Evolutionary conservation across 441 rosid genomes (phyloP).

Genomic region (Biscutella laevigata): DNA sequence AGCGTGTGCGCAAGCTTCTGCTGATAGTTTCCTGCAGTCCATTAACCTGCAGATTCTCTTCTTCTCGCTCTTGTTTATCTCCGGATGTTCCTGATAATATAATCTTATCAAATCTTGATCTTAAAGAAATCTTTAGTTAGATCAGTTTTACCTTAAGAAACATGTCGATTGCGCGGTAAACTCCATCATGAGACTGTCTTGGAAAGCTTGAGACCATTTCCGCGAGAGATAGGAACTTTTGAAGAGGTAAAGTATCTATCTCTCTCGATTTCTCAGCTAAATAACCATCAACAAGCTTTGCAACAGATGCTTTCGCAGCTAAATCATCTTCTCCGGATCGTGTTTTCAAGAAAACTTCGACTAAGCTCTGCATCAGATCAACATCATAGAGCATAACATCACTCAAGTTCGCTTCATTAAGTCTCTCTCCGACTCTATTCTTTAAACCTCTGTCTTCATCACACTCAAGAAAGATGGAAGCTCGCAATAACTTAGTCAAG

Average conservation of each 20-base stretch:
- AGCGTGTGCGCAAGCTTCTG: slow-evolving; percentile 50
- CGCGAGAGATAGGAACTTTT: slow-evolving; percentile 50
- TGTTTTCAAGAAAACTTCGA: slow-evolving; percentile 43
- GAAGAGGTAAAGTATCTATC: slow-evolving; percentile 42
- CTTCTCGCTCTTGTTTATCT: slow-evolving; percentile 49
- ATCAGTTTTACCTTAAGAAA: slow-evolving; percentile 59
- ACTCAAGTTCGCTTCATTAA: slow-evolving; percentile 46
- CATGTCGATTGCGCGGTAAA: slow-evolving; percentile 81
- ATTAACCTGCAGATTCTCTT: slow-evolving; percentile 52
- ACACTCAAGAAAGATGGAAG: slow-evolving; percentile 56
- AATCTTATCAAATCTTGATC: neutral
- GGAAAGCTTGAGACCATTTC: slow-evolving; percentile 57
- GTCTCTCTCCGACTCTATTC: slow-evolving; percentile 50
- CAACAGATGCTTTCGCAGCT: slow-evolving; percentile 39
- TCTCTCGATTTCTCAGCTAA: slow-evolving; percentile 76
- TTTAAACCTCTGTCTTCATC: slow-evolving; percentile 49
- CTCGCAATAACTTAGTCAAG: slow-evolving; percentile 62
- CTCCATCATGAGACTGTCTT: slow-evolving; percentile 65
- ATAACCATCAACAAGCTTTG: slow-evolving; percentile 65
- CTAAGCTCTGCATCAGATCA: slow-evolving; percentile 57
- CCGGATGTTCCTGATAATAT: slow-evolving; percentile 63
- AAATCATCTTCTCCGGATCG: slow-evolving; percentile 26
- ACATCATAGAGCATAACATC: slow-evolving; percentile 64
- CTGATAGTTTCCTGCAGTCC: slow-evolving; percentile 59
- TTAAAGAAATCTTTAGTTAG: neutral